Conservation (phyloP, 2,329 filamentous ascomycete genomes). For the Fusarium sp. region DNA sequence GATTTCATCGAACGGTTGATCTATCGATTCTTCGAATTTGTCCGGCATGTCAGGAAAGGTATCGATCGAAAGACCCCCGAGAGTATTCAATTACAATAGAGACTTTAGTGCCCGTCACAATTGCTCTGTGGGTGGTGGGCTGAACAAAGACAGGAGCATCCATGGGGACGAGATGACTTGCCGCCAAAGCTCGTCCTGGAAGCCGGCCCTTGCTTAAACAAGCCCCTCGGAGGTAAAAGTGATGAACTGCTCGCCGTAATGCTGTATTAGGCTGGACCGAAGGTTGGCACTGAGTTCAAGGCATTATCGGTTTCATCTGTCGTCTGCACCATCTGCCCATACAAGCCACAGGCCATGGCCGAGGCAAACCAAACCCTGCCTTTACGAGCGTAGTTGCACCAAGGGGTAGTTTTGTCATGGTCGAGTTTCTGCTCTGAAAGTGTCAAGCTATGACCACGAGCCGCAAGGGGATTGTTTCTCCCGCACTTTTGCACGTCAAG, state of each 20-base stretch:
- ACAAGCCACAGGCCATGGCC: constrained; percentile 1
- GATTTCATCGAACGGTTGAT: background rate
- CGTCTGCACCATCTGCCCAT: background rate
- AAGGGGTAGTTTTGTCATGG: background rate
- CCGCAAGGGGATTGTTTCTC: background rate
- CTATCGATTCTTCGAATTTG: background rate
- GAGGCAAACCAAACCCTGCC: background rate
- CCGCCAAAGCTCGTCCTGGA: background rate
- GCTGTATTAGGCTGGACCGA: background rate
- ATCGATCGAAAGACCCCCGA: background rate
- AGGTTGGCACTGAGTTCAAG: background rate
- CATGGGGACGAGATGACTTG: background rate
- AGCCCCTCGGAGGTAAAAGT: background rate
- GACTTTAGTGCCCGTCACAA: background rate
- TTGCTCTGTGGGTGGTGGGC: background rate
- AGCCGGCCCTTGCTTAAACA: background rate
- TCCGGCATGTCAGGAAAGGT: background rate
- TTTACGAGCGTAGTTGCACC: background rate
- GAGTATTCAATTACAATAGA: background rate
- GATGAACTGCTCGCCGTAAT: background rate
- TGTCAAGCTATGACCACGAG: background rate
- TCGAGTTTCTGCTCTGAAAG: background rate
- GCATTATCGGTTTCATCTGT: background rate
- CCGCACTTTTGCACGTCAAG: background rate
- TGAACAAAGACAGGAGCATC: background rate